Evolutionary conservation across 1,139 yeast species (phyloP).

Genomic region (Sugiyamaella novakii): DNA sequence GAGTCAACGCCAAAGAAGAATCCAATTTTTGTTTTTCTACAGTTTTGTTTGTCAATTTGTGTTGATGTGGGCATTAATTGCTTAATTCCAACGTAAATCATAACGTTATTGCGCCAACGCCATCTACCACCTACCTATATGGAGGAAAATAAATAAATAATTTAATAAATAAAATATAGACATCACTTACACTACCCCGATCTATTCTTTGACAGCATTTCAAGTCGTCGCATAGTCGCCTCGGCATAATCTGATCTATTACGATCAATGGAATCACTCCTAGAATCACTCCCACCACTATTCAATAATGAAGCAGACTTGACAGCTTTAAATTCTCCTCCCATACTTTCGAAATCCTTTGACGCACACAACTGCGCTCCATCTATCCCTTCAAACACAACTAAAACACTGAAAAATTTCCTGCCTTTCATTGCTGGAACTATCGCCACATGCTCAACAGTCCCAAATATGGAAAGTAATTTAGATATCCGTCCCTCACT

Average conservation of each 20-base stretch:
- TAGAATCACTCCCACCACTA: background rate
- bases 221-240: conserved; percentile 13
- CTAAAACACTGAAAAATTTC: conserved; percentile 21
- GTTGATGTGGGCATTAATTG: conserved; percentile 56
- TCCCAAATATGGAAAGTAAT: conserved; percentile 21
- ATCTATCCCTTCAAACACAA: conserved; percentile 21
- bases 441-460: conserved; percentile 23
- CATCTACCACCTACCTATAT: no score
- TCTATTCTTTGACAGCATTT: conserved; percentile 11
- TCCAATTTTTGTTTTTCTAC: conserved; percentile 83
- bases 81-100: no score
- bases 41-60: conserved; percentile 78
- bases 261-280: conserved; percentile 10
- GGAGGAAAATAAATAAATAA: conserved; percentile 1
- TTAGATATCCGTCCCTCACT: conserved; percentile 6
- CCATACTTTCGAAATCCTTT: conserved; percentile 10
- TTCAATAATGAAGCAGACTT: conserved; percentile 7
- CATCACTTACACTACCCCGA: no score
- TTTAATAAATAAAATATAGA: conserved; percentile 5
- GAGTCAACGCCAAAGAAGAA: conserved; percentile 76
- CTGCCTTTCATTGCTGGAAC: conserved; percentile 17
- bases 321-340: conserved; percentile 7
- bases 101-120: no score
- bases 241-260: conserved; percentile 10
- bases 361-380: conserved; percentile 13